Base-by-base conservation (phyloP, 257 asterid genomes). In the Nyctanthes arbortristis region DNA sequence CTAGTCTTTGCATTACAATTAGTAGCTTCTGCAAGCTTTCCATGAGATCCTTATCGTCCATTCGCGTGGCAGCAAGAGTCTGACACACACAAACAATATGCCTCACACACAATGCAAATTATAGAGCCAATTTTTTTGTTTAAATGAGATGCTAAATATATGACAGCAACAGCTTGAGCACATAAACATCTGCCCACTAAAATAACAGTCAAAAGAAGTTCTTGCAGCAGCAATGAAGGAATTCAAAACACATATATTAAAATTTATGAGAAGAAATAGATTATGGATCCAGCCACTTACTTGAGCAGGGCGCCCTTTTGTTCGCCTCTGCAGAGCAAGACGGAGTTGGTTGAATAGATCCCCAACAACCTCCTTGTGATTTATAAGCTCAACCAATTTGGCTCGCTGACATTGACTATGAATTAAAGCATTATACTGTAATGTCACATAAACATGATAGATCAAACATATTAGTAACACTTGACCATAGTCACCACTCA, bases 311-410 rank as follows among this genome's bases (percentile, higher is more conserved):
- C 97, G 96, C 56, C 83, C 97, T 70, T 69, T 75, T 35, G 75
- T 77, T 80, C 89, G 85, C 77, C 97, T 82, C 75, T 91, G 97
- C 72, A 91, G 74, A 75, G 97, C 91, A 64, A 91, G 92, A 30
- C 97, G 92, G 68, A 91, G 97, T 87, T 91, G 97, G 82, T 91
- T 91, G 73, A 91, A 91, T 79, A 91, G 95, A 83, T 87, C 97
- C 14, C 97, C 97, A 3, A 91, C 84, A 36, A 87, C 86, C 89
- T 91, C 97, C 80, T 91, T 91, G 75, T 91, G 94, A 85, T 85
- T 88, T 77, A 91, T 71, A 62, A 88, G 95, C 70, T 91, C 95
- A 73, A 91, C 82, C 80, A 91, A 62, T 40, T 78, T 74, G 64
- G 88, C 95, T 70, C 96, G 90, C 72, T 82, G 76, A 75, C 79